Evolutionary conservation across 2,329 filamentous ascomycete genomes (phyloP).

Genomic region (Claviceps monticola): DNA sequence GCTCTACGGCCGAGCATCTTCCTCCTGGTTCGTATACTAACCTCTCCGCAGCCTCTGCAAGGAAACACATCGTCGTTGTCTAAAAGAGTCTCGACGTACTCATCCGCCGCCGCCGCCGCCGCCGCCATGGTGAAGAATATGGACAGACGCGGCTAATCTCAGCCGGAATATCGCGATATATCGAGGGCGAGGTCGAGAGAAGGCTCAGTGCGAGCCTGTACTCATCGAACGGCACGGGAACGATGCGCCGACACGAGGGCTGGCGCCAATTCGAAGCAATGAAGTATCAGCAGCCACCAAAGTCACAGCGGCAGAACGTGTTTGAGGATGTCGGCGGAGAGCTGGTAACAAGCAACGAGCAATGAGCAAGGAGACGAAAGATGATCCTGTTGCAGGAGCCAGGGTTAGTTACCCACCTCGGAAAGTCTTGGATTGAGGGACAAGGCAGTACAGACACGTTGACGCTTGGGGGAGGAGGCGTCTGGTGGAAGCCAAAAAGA

Average conservation of each 20-base stretch:
- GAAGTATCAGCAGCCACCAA: neutral
- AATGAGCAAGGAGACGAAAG: neutral
- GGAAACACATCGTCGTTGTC: conserved; percentile 75
- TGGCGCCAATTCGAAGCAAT: neutral
- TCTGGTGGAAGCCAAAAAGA: no score
- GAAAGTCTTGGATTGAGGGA: conserved; percentile 1
- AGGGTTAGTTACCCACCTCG: neutral
- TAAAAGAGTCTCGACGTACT: conserved; percentile 50
- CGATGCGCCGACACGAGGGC: neutral
- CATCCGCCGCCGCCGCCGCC: conserved; percentile 33
- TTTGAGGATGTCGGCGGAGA: neutral
- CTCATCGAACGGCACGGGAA: neutral
- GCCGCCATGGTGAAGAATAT: conserved; percentile 24
- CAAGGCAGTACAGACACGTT: neutral
- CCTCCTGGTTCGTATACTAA: conserved; percentile 21
- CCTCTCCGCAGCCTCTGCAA: conserved; percentile 88
- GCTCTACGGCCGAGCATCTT: neutral
- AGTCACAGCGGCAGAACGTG: neutral
- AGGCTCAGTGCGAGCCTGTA: neutral
- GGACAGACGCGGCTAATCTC: neutral
- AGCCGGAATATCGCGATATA: neutral
- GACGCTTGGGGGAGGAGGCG: neutral
- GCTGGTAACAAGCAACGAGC: neutral
- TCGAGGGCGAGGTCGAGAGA: neutral
- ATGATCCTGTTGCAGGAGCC: neutral